Evolutionary conservation across 768 basidiomycete species (phyloP).

Genomic region (Macrolepiota albuminosa): DNA sequence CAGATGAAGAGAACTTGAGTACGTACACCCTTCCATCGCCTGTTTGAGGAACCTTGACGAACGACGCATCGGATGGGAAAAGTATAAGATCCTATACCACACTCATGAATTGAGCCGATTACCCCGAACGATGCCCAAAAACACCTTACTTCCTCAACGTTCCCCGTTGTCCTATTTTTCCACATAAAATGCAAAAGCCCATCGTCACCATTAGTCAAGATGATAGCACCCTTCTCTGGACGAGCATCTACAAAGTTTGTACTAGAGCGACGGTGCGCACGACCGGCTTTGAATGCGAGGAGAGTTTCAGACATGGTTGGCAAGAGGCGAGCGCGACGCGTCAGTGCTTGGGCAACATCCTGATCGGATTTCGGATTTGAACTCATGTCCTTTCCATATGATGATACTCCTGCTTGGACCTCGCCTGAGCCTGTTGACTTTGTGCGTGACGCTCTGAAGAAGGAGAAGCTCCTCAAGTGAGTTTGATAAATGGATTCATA

Average conservation of each 20-base stretch:
- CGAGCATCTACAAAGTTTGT: slow-evolving; percentile 66
- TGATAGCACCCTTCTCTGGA: slow-evolving; percentile 69
- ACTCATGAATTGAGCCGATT: slow-evolving; percentile 1
- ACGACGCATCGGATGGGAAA: slow-evolving; percentile 82
- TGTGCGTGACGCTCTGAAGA: slow-evolving; percentile 70
- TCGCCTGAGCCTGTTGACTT: slow-evolving; percentile 48
- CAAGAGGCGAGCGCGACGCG: slow-evolving; percentile 33
- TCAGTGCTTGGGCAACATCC: slow-evolving; percentile 34
- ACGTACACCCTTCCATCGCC: slow-evolving; percentile 70
- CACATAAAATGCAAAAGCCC: slow-evolving; percentile 75
- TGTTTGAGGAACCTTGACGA: slow-evolving; percentile 69
- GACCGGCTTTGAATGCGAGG: slow-evolving; percentile 65
- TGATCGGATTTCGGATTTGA: slow-evolving; percentile 18
- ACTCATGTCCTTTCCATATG: slow-evolving; percentile 43
- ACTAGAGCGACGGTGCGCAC: slow-evolving; percentile 63
- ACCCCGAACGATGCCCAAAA: neutral
- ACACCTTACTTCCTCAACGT: slow-evolving; percentile 53
- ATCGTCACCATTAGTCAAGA: slow-evolving; percentile 67
- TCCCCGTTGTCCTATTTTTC: slow-evolving; percentile 65
- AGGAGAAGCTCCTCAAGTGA: slow-evolving; percentile 76
- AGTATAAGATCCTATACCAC: slow-evolving; percentile 71
- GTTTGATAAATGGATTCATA: slow-evolving; percentile 17
- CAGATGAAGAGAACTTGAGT: slow-evolving; percentile 87
- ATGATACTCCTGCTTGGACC: slow-evolving; percentile 45
- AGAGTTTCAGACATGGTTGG: slow-evolving; percentile 29